phyloP scores from a whole-genome alignment of 371 early-diverging fungal genomes.

The Syncephalastrum monosporum region DNA sequence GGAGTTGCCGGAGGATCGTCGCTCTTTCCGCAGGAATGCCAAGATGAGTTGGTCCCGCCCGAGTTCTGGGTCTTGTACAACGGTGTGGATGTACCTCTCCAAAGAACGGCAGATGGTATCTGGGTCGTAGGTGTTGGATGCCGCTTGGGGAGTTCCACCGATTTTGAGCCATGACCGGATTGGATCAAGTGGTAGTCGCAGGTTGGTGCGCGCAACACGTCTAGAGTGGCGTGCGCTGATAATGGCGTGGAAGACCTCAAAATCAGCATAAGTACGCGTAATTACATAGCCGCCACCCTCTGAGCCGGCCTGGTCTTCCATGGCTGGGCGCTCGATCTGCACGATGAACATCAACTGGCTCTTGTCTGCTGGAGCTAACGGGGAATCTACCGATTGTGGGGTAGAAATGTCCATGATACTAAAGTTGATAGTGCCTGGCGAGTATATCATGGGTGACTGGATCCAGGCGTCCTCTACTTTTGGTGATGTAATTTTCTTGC shows the following conservation, averaged over 20 bases:
- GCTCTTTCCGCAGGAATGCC: constrained; percentile 45
- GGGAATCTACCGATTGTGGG: neutral
- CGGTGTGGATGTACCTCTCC: constrained; percentile 32
- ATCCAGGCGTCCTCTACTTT: constrained; percentile 2
- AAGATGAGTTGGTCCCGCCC: constrained; percentile 36
- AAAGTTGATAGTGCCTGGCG: constrained; percentile 37
- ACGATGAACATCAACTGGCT: constrained; percentile 35
- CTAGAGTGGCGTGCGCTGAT: constrained; percentile 32
- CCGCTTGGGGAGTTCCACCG: constrained; percentile 10
- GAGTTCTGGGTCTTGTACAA: constrained; percentile 41
- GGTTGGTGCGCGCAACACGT: constrained; percentile 22
- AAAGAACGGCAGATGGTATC: constrained; percentile 23
- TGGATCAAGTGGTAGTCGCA: constrained; percentile 36
- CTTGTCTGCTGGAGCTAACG: constrained; percentile 13
- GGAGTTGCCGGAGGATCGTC: constrained; percentile 13
- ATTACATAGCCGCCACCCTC: constrained; percentile 55
- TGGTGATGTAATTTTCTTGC: constrained; percentile 7
- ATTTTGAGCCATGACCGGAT: constrained; percentile 37
- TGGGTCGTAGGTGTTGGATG: constrained; percentile 9
- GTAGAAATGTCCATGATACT: constrained; percentile 46
- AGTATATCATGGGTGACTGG: constrained; percentile 28
- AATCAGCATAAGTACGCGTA: constrained; percentile 44
- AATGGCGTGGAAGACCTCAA: constrained; percentile 41
- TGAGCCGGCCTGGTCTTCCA: constrained; percentile 30
- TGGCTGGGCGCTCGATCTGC: constrained; percentile 45